Evolutionary conservation across 768 basidiomycete species (phyloP).

Genomic region (Cantharellus cinnabarinus): DNA sequence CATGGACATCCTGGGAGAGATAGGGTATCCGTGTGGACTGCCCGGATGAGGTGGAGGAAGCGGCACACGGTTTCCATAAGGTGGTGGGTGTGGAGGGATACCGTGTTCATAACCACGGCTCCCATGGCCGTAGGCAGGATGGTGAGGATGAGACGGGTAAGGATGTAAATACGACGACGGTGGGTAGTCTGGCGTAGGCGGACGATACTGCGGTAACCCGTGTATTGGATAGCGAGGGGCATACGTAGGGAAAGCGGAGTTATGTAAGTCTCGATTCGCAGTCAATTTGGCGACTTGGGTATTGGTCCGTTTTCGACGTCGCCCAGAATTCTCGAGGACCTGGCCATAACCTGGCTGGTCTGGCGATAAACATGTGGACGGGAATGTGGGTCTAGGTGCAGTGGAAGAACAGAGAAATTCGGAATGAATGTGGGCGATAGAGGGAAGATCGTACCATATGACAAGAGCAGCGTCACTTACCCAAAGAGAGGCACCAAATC

Average conservation of each 20-base stretch:
- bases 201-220: neutral
- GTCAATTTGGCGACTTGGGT: neutral
- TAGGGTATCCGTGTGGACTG: too few species aligned
- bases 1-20: too few species aligned
- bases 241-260: neutral
- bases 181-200: conserved; percentile 1
- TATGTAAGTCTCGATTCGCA: neutral
- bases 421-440: neutral
- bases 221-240: neutral
- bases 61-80: neutral
- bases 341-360: conserved; percentile 78
- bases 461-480: conserved; percentile 21
- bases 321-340: conserved; percentile 26
- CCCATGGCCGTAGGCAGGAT: too few species aligned
- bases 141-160: neutral
- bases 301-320: conserved; percentile 2
- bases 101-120: neutral
- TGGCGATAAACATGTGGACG: conserved; percentile 62
- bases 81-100: neutral
- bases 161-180: neutral
- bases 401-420: neutral
- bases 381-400: conserved; percentile 50
- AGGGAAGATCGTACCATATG: neutral
- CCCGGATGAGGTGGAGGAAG: neutral
- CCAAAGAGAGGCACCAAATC: conserved; percentile 78